phyloP scores from a whole-genome alignment of 495 filamentous ascomycete species.

The Amniculicola lignicola region DNA sequence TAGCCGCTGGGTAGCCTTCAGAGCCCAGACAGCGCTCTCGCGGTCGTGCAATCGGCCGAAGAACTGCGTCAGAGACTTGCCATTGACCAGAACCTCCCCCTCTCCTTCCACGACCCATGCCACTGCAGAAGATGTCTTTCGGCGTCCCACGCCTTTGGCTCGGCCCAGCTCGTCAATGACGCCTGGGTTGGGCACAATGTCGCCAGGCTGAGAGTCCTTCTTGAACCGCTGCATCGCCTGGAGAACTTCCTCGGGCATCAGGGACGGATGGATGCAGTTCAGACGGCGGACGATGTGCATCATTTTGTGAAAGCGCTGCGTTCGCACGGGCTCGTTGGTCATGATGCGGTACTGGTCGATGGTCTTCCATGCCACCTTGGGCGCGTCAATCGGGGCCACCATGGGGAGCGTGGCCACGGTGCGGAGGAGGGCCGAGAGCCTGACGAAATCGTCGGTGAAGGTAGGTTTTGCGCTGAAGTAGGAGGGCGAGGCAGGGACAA shows the following conservation, averaged over 20 bases:
- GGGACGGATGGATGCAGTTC: slow-evolving; percentile 76
- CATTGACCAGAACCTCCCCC: slow-evolving; percentile 86
- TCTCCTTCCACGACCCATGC: slow-evolving; percentile 88
- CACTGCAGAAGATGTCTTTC: slow-evolving; percentile 80
- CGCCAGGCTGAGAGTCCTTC: slow-evolving; percentile 68
- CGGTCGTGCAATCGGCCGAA: slow-evolving; percentile 91
- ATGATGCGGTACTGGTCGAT: slow-evolving; percentile 69
- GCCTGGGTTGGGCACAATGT: slow-evolving; percentile 53
- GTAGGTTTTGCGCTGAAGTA: slow-evolving; percentile 86
- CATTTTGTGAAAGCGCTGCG: slow-evolving; percentile 73
- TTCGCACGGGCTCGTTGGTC: slow-evolving; percentile 72
- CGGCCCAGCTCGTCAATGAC: slow-evolving; percentile 70
- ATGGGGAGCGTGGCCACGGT: slow-evolving; percentile 69
- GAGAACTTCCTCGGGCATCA: slow-evolving; percentile 68
- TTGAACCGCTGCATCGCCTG: slow-evolving; percentile 65
- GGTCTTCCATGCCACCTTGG: slow-evolving; percentile 80
- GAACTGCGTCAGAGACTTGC: slow-evolving; percentile 68
- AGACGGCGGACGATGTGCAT: slow-evolving; percentile 72
- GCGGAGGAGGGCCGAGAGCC: slow-evolving; percentile 64
- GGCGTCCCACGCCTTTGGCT: slow-evolving; percentile 71
- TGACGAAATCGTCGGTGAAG: slow-evolving; percentile 82
- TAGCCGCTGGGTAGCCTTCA: slow-evolving; percentile 74
- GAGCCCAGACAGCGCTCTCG: slow-evolving; percentile 88
- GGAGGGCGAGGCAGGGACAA: slow-evolving; percentile 79
- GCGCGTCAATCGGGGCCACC: slow-evolving; percentile 59